Conservation (phyloP, 352 stramenopile species). For the Saprolegnia diclina region DNA sequence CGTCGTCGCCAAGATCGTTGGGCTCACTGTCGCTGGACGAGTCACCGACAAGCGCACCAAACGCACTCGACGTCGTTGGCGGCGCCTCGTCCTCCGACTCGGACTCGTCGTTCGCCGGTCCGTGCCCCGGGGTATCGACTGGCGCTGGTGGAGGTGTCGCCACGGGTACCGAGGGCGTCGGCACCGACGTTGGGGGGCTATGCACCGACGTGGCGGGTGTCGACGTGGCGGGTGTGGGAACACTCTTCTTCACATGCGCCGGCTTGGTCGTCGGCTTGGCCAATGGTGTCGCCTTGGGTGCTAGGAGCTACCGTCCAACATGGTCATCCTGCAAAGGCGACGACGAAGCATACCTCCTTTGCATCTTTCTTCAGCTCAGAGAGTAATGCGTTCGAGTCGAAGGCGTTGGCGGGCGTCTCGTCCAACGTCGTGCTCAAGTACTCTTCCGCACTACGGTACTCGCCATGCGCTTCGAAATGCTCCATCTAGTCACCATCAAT, state of each 20-base stretch:
- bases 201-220: no score
- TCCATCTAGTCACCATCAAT: slow-evolving; percentile 33
- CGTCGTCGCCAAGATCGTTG: slow-evolving; percentile 29
- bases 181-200: no score
- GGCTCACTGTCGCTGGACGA: slow-evolving; percentile 32
- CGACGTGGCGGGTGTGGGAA: no score
- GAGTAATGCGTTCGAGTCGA: slow-evolving; percentile 6
- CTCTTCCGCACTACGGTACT: slow-evolving; percentile 84
- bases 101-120: no score
- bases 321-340: no score
- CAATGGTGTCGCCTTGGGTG: no score
- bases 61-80: slow-evolving; percentile 33
- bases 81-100: slow-evolving; percentile 27
- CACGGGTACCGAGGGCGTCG: no score
- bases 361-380: slow-evolving; percentile 24
- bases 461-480: slow-evolving; percentile 92
- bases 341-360: slow-evolving; percentile 4
- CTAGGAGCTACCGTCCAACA: no score
- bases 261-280: no score
- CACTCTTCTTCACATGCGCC: no score
- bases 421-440: slow-evolving; percentile 39
- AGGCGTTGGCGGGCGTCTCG: slow-evolving; percentile 16
- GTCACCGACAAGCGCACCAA: slow-evolving; percentile 36
- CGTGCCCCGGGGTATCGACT: no score
- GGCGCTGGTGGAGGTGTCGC: no score